Evolutionary conservation across 78 protist genomes (phyloP), one percentile per base, ranked within the genome.

Genomic region (Tieghemostelium lacteum): DNA sequence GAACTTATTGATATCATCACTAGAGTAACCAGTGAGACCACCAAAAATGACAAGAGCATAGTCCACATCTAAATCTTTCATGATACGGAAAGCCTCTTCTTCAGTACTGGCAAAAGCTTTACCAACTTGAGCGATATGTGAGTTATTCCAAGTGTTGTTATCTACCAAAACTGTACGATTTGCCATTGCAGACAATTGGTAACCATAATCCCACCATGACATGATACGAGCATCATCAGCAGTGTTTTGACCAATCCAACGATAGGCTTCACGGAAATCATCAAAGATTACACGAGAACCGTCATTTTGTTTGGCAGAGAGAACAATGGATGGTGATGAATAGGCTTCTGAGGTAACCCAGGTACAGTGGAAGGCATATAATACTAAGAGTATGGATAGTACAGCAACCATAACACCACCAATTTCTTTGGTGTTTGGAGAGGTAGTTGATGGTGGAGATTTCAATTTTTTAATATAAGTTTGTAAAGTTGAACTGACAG

Each of bases 161-260:
- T 99, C 99, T 16, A 98, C 99, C 31, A 99, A 63, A 2, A 88
- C 75, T 0, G 99, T 98, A 50, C 99, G 93, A 87, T 98, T 97
- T 54, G 98, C 97, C 98, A 99, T 97, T 31, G 97, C 99, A 3
- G 98, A 61, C 49, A 99, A 87, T 93, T 99, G 99, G 94, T 99
- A 99, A 33, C 99, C 99, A 72, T 99, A 99, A 87, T 99, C 99
- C 99, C 99, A 99, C 99, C 99, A 98, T 19, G 97, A 80, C 98
- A 98, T 97, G 71, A 98, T 88, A 54, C 63, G 34, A 1, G 98
- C 98, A 67, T 99, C 97, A 19, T 62, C 94, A 5, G 97, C 74
- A n/a, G 99, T 99, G 96, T 98, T 99, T 64, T 74, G 39, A 19
- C 95, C 85, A 20, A 99, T 96, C 99, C 99, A 99, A 65, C 87